phyloP scores from a whole-genome alignment of 106 monocot species.

The Narthecium ossifragum region DNA sequence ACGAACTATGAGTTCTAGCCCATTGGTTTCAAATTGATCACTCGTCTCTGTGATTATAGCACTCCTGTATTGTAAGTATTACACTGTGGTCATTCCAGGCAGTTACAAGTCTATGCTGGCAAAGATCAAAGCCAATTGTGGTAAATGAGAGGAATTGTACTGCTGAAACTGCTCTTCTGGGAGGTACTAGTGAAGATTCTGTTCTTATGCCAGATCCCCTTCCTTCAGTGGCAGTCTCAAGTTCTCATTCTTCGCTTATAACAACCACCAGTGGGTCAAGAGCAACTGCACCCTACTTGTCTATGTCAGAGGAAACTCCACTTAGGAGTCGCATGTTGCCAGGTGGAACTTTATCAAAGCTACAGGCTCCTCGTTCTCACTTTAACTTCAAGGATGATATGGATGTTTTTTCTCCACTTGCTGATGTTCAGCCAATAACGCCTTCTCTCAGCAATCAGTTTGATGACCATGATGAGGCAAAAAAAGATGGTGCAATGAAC shows the following conservation, averaged over 20 bases:
- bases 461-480: conserved; percentile 63
- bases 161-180: conserved; percentile 82
- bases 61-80: too few relatives aligned
- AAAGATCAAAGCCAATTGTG: conserved; percentile 74
- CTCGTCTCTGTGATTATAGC: too few relatives aligned
- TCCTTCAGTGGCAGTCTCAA: conserved; percentile 45
- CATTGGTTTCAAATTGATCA: too few relatives aligned
- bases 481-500: conserved; percentile 33
- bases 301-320: conserved; percentile 60
- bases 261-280: conserved; percentile 27
- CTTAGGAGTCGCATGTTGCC: conserved; percentile 29
- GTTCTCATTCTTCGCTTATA: conserved; percentile 31
- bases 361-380: conserved; percentile 50
- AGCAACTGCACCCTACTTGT: conserved; percentile 18
- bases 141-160: conserved; percentile 72
- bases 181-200: conserved; percentile 76
- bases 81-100: conserved; percentile 47
- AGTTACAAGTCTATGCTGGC: conserved; percentile 90
- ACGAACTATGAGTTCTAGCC: too few relatives aligned
- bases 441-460: conserved; percentile 71
- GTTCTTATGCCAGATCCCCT: conserved; percentile 96
- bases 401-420: conserved; percentile 98
- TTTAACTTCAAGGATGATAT: conserved; percentile 88
- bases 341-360: conserved; percentile 55
- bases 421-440: conserved; percentile 93